These are phyloP conservation scores for Conoideocrella luteorostrata DNA, from an alignment of 2,329 filamentous ascomycete genomes.

Conservation along the genomic window DNA sequence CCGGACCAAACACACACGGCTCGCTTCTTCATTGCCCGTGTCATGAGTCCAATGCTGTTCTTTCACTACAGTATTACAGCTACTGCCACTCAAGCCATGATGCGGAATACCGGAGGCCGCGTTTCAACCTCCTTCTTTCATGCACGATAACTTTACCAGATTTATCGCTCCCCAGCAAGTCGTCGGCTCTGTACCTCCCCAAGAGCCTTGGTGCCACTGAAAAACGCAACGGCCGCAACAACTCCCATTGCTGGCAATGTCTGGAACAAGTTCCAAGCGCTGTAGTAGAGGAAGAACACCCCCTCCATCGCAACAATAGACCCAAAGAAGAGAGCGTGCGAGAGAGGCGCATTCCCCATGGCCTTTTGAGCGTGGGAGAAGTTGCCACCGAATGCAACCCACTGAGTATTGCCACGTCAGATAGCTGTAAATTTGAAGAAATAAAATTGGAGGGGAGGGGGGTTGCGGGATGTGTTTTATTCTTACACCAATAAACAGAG, in stretches of 20 bases:
- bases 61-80: background rate
- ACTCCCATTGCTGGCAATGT: constrained; percentile 65
- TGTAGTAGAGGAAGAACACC: constrained; percentile 94
- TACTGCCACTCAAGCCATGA: too few species aligned
- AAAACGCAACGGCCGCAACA: constrained; percentile 65
- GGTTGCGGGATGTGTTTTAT: background rate
- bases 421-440: background rate
- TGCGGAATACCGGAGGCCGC: too few species aligned
- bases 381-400: constrained; percentile 78
- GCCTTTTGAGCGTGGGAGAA: constrained; percentile 70
- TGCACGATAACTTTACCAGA: background rate
- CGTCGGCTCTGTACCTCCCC: constrained; percentile 88
- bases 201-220: constrained; percentile 85
- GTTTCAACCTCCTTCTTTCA: background rate
- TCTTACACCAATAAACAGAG: constrained; percentile 62
- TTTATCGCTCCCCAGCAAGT: constrained; percentile 62
- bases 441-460: background rate
- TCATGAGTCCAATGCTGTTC: background rate
- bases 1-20: background rate
- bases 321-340: constrained; percentile 79
- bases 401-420: constrained; percentile 45
- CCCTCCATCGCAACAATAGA: constrained; percentile 84
- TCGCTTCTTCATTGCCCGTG: background rate
- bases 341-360: constrained; percentile 66
- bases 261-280: constrained; percentile 86